These are phyloP conservation scores for Botrytis squamosa DNA, from an alignment of 2,329 filamentous ascomycete species.

Conservation along the genomic window DNA sequence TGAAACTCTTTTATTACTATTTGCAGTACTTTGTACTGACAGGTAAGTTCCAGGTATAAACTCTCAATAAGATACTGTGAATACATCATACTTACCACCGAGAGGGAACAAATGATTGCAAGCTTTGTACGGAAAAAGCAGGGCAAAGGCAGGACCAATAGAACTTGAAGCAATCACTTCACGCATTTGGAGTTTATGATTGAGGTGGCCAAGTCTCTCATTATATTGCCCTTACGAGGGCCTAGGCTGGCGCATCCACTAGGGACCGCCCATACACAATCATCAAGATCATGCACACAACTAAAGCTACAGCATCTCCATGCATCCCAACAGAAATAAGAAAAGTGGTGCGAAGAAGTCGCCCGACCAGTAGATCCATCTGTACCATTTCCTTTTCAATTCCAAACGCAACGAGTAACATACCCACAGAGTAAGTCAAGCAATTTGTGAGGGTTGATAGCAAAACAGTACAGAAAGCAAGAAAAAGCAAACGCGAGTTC, in stretches of 20 bases:
- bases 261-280: constrained; percentile 34
- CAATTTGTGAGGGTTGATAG: constrained; percentile 14
- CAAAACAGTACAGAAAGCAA: constrained; percentile 32
- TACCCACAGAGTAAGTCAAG: constrained; percentile 27
- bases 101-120: neutral
- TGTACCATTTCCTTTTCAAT: constrained; percentile 20
- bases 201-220: constrained; percentile 42
- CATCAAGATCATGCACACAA: constrained; percentile 39
- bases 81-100: neutral
- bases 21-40: no score
- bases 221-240: constrained; percentile 39
- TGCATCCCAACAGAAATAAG: constrained; percentile 41
- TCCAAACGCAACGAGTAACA: constrained; percentile 13
- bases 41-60: neutral
- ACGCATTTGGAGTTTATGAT: neutral
- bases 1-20: no score
- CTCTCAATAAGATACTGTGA: neutral
- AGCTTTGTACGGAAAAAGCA: neutral
- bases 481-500: constrained; percentile 35
- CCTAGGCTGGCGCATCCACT: constrained; percentile 36
- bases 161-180: neutral
- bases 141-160: neutral
- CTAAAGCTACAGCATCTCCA: constrained; percentile 38
- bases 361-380: constrained; percentile 35
- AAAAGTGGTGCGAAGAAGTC: constrained; percentile 38